Evolutionary conservation across 2,329 filamentous ascomycete genomes (phyloP), one percentile per base, ranked within the genome.

Genomic region (Penicillium sp.): DNA sequence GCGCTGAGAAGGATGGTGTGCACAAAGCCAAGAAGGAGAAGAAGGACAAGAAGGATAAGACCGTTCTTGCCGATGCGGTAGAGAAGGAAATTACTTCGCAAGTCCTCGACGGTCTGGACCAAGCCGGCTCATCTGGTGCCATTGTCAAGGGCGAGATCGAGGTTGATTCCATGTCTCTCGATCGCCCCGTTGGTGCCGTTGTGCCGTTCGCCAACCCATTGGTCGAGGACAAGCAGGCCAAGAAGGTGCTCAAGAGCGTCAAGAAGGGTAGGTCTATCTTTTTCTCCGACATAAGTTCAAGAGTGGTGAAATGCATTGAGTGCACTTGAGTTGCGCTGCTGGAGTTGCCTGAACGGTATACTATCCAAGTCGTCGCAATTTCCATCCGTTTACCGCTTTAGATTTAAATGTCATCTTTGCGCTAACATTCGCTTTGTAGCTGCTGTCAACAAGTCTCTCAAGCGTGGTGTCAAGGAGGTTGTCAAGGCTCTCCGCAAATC

Each of bases 401-500:
- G 5, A 31, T 37, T 28, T 27, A 23, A 31, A 22, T 5, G 9
- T 37, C 23, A 18, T 30, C 17, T 36, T 44, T 33, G 6, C 11
- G 25, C 55, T 62, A 44, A 57, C 36, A 15, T 18, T 20, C 40
- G 1, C 23, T 25, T 14, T 17, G 14, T 67, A 96, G 92, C 90
- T 54, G 89, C 92, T 57, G 95, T 94, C 71, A 80, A 87, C 71
- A 93, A 93, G 72, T 85, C 86, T 42, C 84, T 98, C 61, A 94
- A 95, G 74, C 89, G 92, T 61, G 92, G 92, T 62, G 92, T 98
- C 52, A 98, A 98, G 71, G 92, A 98, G 72, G 90, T 95, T 61
- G 89, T 96, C 72, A 98, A 98, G 74, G 84, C 89, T 22, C 85
- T 98, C 56, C 88, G 92, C 73, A 96, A 96, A 73, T 90, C 87